Base-by-base conservation (phyloP, 2,329 filamentous ascomycete genomes). In the Botrytis porri region DNA sequence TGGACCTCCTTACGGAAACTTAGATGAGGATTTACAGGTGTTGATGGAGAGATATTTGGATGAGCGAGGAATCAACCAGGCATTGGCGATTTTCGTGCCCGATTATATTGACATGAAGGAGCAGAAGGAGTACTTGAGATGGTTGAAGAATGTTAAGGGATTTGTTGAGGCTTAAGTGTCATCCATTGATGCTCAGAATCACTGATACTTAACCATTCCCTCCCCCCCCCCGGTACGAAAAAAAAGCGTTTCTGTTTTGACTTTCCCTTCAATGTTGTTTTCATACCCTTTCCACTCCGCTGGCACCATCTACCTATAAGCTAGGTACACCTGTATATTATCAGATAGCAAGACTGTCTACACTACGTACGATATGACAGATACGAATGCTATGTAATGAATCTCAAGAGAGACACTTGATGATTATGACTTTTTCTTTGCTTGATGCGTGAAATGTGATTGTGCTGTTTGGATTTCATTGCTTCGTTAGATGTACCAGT, bases 81-180 rank as follows among this genome's bases (percentile, higher is more conserved):
- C 91, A 74, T 88, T 99, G 79, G 95, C 95, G 71, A 85, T 95
- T 77, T 98, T 98, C 83, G 91, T 97, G 62, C 94, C 95, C 54
- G 95, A 98, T 83, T 99, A 97, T 85, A 95, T 98, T 81, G 94
- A 98, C 82, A 89, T 93, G 84, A 99, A 99, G 91, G 96, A 99
- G 89, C 95, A 98, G 89, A 92, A 90, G 85, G 96, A 99, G 88
- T 99, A 99, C 84, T 85, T 97, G 75, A 85, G 88, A 77, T 99
- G 97, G 96, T 86, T 99, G 83, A 88, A 90, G 83, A 93, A 92
- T 81, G 88, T 98, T 83, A 96, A 95, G 89, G 85, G 84, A 76
- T 98, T 98, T 81, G 86, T 98, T 77, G 91, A 93, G 81, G 90
- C 90, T 75, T 94, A 85, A 75, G 66, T 73, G 48, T 57, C 72